phyloP scores from a whole-genome alignment of 2,329 filamentous ascomycete genomes.

The Fusarium anthophilum region DNA sequence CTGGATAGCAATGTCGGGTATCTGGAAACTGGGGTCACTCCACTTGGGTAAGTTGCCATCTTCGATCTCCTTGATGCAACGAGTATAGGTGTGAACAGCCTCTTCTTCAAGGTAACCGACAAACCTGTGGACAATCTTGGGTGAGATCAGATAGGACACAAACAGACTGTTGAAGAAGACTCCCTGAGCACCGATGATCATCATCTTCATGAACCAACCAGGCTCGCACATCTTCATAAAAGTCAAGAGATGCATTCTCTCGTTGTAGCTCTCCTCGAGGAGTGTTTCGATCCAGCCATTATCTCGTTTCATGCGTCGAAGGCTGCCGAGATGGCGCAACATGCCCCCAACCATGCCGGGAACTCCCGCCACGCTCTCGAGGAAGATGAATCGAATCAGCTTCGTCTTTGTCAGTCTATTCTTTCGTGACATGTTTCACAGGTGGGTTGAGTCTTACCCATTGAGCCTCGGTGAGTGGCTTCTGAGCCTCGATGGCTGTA shows the following conservation, averaged over 20 bases:
- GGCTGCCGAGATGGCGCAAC: slow-evolving; percentile 85
- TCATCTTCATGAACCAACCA: slow-evolving; percentile 88
- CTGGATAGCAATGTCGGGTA: slow-evolving; percentile 87
- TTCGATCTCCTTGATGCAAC: slow-evolving; percentile 88
- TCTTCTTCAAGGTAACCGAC: slow-evolving; percentile 98
- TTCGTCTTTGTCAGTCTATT: slow-evolving; percentile 37
- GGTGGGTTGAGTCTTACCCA: slow-evolving; percentile 62
- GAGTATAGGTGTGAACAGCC: slow-evolving; percentile 93
- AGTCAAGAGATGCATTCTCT: slow-evolving; percentile 90
- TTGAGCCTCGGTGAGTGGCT: slow-evolving; percentile 82
- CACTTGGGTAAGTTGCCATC: slow-evolving; percentile 84
- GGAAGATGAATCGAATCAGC: slow-evolving; percentile 87
- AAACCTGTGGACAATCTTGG: slow-evolving; percentile 91
- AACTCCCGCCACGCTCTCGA: slow-evolving; percentile 93
- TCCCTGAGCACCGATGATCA: slow-evolving; percentile 92
- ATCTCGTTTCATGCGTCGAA: slow-evolving; percentile 87
- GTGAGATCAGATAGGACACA: slow-evolving; percentile 85
- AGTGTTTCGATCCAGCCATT: slow-evolving; percentile 97
- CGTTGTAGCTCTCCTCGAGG: slow-evolving; percentile 90
- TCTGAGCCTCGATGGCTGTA: slow-evolving; percentile 60
- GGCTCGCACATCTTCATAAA: slow-evolving; percentile 86
- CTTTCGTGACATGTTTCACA: neutral
- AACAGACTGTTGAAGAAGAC: slow-evolving; percentile 98
- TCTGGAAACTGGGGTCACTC: slow-evolving; percentile 72
- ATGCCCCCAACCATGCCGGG: slow-evolving; percentile 98